Percentiles rank a stretch among this genome's conserved stretches.
Conservation (phyloP, 352 stramenopile genomes). For the Phytopythium montanum region DNA sequence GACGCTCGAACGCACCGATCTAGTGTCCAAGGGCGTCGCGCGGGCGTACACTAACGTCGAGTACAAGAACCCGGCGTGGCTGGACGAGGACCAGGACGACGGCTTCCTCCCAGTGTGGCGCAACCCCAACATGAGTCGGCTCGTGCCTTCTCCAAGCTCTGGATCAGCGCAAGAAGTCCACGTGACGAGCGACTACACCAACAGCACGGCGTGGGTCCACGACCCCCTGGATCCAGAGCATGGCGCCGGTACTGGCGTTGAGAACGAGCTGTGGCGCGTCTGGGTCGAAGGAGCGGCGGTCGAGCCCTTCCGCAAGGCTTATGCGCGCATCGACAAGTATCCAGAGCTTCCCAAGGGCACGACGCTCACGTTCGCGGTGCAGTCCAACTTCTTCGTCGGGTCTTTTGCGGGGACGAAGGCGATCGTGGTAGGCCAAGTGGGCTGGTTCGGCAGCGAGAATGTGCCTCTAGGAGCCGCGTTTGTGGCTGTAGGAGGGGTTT, state of each 20-base stretch:
- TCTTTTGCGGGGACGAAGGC: conserved; percentile 63
- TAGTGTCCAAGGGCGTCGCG: conserved; percentile 41
- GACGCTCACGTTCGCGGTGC: conserved; percentile 66
- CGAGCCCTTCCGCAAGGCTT: conserved; percentile 66
- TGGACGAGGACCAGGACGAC: conserved; percentile 15
- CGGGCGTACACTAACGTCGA: conserved; percentile 47
- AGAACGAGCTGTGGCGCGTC: conserved; percentile 76
- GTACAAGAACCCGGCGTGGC: conserved; percentile 58
- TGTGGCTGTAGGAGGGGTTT: conserved; percentile 48
- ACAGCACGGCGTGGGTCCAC: conserved; percentile 72
- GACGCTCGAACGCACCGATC: conserved; percentile 28
- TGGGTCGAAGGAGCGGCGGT: conserved; percentile 67
- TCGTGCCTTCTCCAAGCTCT: conserved; percentile 37
- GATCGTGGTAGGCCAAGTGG: conserved; percentile 57
- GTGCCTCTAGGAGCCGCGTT: conserved; percentile 50
- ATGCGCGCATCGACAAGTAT: conserved; percentile 53
- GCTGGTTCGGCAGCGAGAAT: conserved; percentile 73
- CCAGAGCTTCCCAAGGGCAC: conserved; percentile 35
- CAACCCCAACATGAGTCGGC: conserved; percentile 71
- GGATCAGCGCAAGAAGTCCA: conserved; percentile 13
- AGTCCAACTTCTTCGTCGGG: conserved; percentile 78
- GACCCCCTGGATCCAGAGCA: conserved; percentile 36
- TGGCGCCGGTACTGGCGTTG: conserved; percentile 45
- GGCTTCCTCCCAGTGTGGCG: conserved; percentile 60
- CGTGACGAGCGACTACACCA: conserved; percentile 62